phyloP scores from a whole-genome alignment of 495 filamentous ascomycete species.

The Daldinia grandis region DNA sequence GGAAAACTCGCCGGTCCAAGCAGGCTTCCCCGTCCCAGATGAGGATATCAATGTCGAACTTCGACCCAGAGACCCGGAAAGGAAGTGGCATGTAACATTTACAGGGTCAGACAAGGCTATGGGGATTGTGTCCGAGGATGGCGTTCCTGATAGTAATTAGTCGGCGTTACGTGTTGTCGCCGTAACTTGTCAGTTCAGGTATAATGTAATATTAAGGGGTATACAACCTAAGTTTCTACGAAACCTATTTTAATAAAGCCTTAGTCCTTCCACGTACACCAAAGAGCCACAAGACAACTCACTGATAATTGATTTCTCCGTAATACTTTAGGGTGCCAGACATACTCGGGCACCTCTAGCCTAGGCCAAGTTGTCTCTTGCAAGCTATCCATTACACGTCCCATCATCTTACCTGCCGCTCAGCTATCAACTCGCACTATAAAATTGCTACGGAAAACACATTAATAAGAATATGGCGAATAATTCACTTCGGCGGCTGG shows the following conservation, averaged over 20 bases:
- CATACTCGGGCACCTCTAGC: neutral
- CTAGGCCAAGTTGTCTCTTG: neutral
- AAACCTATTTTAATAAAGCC: neutral
- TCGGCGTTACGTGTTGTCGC: neutral
- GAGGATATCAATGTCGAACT: conserved; percentile 40
- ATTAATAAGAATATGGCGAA: no score
- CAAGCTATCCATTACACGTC: neutral
- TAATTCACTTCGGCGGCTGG: no score
- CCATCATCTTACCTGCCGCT: neutral
- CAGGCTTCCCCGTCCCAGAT: conserved; percentile 35
- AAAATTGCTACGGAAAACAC: no score
- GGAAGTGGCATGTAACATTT: conserved; percentile 30
- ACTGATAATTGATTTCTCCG: no score
- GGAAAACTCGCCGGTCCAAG: conserved; percentile 34
- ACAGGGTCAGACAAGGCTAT: conserved; percentile 20
- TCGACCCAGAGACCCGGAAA: conserved; percentile 11
- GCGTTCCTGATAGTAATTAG: neutral
- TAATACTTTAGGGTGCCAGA: neutral
- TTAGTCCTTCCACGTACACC: neutral
- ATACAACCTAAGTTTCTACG: neutral
- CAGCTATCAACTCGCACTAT: neutral
- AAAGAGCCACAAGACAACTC: neutral
- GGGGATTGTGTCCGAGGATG: conserved; percentile 28
- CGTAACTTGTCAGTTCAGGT: neutral
- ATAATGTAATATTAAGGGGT: neutral